Evolutionary conservation across 306 rosid genomes (phyloP).

Genomic region (Gastrolobium villosum): DNA sequence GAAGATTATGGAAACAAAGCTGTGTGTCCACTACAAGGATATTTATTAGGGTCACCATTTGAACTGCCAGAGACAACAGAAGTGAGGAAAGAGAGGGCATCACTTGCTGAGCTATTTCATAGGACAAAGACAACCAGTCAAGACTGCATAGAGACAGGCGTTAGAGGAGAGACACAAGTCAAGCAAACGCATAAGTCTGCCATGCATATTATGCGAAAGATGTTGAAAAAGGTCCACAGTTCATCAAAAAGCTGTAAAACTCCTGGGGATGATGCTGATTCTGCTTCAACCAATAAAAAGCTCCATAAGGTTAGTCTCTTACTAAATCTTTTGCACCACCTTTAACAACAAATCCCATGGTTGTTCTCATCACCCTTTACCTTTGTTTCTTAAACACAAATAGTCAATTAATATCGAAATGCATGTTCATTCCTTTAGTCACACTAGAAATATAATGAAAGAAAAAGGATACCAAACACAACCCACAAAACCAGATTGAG

Average conservation of each 20-base stretch:
- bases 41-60: constrained; percentile 78
- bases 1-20: constrained; percentile 66
- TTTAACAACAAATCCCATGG: constrained; percentile 35
- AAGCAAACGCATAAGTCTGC: constrained; percentile 63
- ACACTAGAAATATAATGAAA: constrained; percentile 23
- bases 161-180: constrained; percentile 49
- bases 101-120: constrained; percentile 73
- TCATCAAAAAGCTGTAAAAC: constrained; percentile 58
- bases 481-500: constrained; percentile 21
- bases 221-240: constrained; percentile 62
- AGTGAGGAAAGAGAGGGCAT: constrained; percentile 68
- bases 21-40: constrained; percentile 92
- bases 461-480: constrained; percentile 7
- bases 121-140: constrained; percentile 63
- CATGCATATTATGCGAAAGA: constrained; percentile 66
- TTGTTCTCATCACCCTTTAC: constrained; percentile 24
- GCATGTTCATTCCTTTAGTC: constrained; percentile 20
- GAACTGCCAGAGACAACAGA: constrained; percentile 66
- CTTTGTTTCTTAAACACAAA: constrained; percentile 31
- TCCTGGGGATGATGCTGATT: constrained; percentile 46
- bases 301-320: constrained; percentile 74
- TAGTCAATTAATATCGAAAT: constrained; percentile 3
- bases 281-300: constrained; percentile 68
- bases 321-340: constrained; percentile 46
- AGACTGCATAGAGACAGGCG: constrained; percentile 49